Conservation (phyloP, 129 eudicot genomes). For the Flaveria bidentis region DNA sequence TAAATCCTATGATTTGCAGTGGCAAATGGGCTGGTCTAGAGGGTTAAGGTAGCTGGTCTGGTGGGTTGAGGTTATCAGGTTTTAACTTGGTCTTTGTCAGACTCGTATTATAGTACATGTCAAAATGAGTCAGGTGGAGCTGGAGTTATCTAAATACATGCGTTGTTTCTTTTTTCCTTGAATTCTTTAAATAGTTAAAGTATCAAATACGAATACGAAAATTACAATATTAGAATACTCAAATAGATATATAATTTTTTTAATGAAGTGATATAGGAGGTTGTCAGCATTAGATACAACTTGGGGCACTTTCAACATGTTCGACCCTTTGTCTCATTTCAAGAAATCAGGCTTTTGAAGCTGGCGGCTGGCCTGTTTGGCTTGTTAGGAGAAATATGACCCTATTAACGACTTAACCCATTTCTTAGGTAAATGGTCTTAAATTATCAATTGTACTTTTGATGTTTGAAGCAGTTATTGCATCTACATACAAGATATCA, state of each 20-base stretch:
- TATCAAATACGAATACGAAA: neutral
- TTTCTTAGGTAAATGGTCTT: neutral
- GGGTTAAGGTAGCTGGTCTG: neutral
- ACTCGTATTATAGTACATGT: neutral
- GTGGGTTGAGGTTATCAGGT: neutral
- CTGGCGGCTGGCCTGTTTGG: too few relatives aligned
- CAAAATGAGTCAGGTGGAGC: neutral
- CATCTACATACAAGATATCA: neutral
- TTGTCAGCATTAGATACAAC: slow-evolving; percentile 13
- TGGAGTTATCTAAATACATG: neutral
- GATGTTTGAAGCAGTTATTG: slow-evolving; percentile 19
- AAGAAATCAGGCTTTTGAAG: neutral
- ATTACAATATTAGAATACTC: neutral
- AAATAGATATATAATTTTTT: neutral
- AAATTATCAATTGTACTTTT: neutral
- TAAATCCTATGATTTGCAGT: neutral
- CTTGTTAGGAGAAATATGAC: neutral
- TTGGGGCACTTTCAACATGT: neutral
- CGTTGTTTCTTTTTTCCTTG: neutral
- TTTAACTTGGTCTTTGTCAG: neutral
- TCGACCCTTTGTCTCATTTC: neutral
- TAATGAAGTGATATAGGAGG: neutral
- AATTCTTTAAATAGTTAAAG: neutral
- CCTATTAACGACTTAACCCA: neutral
- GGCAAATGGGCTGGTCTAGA: neutral